Base-by-base conservation (phyloP, 345 rosid species). In the Salix dunnii region DNA sequence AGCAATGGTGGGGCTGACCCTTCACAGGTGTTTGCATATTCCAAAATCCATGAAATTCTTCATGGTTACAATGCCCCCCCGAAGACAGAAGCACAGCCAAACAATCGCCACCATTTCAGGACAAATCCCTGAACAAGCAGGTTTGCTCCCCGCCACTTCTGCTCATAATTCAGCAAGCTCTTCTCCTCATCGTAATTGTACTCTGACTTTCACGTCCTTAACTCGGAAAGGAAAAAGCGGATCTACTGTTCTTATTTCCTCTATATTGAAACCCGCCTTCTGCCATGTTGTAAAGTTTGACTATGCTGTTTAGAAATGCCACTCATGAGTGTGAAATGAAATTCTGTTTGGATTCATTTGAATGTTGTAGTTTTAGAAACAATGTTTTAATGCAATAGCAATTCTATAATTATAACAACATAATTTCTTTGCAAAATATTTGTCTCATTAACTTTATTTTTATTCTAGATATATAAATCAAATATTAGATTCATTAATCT, bases 41-140 rank as follows among this genome's bases (percentile, higher is more conserved):
- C 91, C 69, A 90, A 89, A 76, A 85, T 89, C 81, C 90, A 83
- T 40, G 94, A 90, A 76, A 81, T 90, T 81, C 90, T 88, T 61
- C 84, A 80, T 76, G 89, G 89, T 66, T 92, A 87, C 80, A 84
- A 71, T 71, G 53, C 84, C 35, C 81, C 90, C 11, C 74, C 91
- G 13, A 87, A 90, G 85, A 73, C 86, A 16, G 94, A 86, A 69
- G 80, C 85, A 66, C 90, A 71, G 82, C 73, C 89, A 66, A 93
- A 86, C 74, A 88, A 88, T 35, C 84, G 82, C 78, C 87, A 82
- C 65, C 83, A 84, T 64, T 90, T 87, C 80, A 84, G 90, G 77
- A 73, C 85, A 72, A 87, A 83, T 85, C 92, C 88, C 23, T 86
- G 84, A 82, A 76, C 18, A 48, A 64, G 23, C 23, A 35, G 14